Percentiles rank a stretch among this genome's conserved stretches.
Conservation (phyloP, 78 protist species). For the Anaeramoeba flamelloides region DNA sequence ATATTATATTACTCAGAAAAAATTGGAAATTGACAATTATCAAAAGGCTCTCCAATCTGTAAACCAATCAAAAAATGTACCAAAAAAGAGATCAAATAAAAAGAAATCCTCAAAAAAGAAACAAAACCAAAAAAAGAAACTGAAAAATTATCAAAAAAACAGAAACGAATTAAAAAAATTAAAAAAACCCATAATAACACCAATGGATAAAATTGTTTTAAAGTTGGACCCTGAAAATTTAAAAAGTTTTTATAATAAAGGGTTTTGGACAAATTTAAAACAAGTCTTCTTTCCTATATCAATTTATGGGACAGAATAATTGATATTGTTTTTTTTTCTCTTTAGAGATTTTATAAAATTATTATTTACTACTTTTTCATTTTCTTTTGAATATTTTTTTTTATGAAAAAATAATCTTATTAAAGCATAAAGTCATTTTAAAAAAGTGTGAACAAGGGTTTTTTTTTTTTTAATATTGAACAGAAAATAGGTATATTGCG, state of each 20-base stretch:
- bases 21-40: too few species aligned
- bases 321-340: background rate
- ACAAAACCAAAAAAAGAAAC: background rate
- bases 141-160: background rate
- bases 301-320: background rate
- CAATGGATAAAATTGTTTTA: background rate
- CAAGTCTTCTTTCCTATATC: background rate
- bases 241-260: background rate
- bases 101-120: background rate
- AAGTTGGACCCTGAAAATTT: background rate
- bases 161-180: background rate
- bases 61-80: too few species aligned
- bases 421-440: too few species aligned
- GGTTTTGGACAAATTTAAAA: background rate
- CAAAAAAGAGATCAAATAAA: too few species aligned
- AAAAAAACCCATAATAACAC: background rate
- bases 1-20: background rate
- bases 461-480: too few species aligned
- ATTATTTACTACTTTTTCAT: too few species aligned
- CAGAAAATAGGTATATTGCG: too few species aligned
- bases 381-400: too few species aligned
- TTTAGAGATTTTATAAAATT: too few species aligned
- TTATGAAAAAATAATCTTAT: too few species aligned
- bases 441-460: too few species aligned
- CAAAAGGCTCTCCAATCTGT: too few species aligned